Evolutionary conservation across 2,329 filamentous ascomycete species (phyloP).

Genomic region (Talaromyces piceae): DNA sequence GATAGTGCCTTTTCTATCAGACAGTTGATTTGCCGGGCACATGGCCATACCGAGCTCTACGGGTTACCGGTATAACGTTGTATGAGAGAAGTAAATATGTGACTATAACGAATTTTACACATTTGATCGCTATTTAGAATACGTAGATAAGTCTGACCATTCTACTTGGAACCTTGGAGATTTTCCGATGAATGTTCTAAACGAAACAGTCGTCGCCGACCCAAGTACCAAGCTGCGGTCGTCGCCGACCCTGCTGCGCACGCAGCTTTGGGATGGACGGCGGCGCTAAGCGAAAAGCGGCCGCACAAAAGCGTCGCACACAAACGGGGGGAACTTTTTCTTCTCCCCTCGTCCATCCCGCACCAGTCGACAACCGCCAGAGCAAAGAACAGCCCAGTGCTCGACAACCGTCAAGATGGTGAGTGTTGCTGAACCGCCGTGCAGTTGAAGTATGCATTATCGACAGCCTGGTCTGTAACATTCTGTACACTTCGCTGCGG

Average conservation of each 20-base stretch:
- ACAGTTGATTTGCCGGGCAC: too few species aligned
- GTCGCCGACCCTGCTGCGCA: conserved; percentile 31
- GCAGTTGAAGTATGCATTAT: conserved; percentile 18
- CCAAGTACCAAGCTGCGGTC: conserved; percentile 15
- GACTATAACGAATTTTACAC: too few species aligned
- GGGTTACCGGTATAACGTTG: too few species aligned
- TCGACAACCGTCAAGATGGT: conserved; percentile 39
- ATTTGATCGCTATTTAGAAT: too few species aligned
- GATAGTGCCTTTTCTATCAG: too few species aligned
- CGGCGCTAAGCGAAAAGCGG: conserved; percentile 35
- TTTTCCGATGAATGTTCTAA: too few species aligned
- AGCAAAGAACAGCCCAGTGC: conserved; percentile 24
- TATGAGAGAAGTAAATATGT: too few species aligned
- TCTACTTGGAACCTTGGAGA: too few species aligned
- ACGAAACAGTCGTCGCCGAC: conserved; percentile 12
- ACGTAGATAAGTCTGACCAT: too few species aligned
- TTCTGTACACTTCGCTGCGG: conserved; percentile 3
- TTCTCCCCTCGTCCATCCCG: conserved; percentile 19
- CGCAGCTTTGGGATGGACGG: conserved; percentile 26
- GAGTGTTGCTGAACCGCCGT: conserved; percentile 26
- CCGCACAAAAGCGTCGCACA: conserved; percentile 35
- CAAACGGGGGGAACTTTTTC: conserved; percentile 21
- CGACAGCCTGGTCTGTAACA: background rate
- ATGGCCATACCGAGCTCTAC: too few species aligned
- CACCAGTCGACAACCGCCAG: conserved; percentile 30